These are phyloP conservation scores for Cynara cardunculus DNA, from an alignment of 129 eudicot species.

Conservation along the genomic window DNA sequence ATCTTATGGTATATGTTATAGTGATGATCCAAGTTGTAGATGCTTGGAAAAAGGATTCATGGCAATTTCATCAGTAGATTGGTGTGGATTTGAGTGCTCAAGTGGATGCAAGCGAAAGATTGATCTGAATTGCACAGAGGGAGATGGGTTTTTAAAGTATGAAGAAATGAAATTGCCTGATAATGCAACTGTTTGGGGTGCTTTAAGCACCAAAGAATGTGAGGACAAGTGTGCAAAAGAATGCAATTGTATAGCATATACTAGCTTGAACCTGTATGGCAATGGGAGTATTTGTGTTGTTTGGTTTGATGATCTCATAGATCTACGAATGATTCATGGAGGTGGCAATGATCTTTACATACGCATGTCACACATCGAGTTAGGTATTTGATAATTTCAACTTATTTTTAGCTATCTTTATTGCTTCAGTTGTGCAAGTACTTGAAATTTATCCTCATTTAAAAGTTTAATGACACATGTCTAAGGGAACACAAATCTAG, in stretches of 20 bases:
- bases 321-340: constrained; percentile 30
- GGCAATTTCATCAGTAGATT: constrained; percentile 40
- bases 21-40: constrained; percentile 42
- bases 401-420: neutral
- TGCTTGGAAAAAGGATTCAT: constrained; percentile 49
- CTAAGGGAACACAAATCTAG: neutral
- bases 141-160: constrained; percentile 57
- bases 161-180: constrained; percentile 52
- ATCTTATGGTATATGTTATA: constrained; percentile 45
- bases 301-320: constrained; percentile 42
- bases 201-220: constrained; percentile 34
- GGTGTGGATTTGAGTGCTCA: constrained; percentile 41
- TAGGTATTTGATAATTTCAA: constrained; percentile 25
- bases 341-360: constrained; percentile 41
- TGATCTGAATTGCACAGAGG: constrained; percentile 31
- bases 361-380: constrained; percentile 40
- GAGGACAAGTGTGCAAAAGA: constrained; percentile 29
- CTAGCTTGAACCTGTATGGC: constrained; percentile 40
- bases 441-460: neutral
- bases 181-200: constrained; percentile 39
- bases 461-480: neutral
- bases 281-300: constrained; percentile 45
- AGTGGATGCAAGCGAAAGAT: constrained; percentile 42
- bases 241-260: constrained; percentile 49
- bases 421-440: neutral